Evolutionary conservation across 352 stramenopile genomes (phyloP).

Genomic region (Phytophthora podocarpi): DNA sequence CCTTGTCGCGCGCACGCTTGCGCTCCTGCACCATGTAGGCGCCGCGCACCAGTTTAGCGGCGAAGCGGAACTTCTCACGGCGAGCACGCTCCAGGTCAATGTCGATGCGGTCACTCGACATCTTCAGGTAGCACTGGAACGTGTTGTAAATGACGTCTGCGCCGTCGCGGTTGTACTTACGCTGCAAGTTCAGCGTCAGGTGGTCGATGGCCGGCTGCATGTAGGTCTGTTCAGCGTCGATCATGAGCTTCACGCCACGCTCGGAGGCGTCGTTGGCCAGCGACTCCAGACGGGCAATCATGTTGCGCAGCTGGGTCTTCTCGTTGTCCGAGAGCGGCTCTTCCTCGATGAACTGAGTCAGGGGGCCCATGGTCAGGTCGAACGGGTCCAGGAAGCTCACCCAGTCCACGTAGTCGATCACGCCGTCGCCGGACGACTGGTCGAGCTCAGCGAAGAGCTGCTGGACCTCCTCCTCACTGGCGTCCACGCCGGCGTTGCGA

Average conservation of each 20-base stretch:
- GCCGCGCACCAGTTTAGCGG: slow-evolving; percentile 97
- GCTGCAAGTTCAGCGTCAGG: slow-evolving; percentile 85
- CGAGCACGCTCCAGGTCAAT: slow-evolving; percentile 93
- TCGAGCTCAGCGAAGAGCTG: slow-evolving; percentile 74
- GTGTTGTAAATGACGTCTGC: slow-evolving; percentile 96
- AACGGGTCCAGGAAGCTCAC: slow-evolving; percentile 92
- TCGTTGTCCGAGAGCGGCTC: slow-evolving; percentile 83
- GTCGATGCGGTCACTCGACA: slow-evolving; percentile 86
- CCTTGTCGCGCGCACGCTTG: slow-evolving; percentile 85
- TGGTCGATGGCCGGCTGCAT: slow-evolving; percentile 98
- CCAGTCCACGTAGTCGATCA: slow-evolving; percentile 96
- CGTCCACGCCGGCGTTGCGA: slow-evolving; percentile 65
- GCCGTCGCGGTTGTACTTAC: slow-evolving; percentile 90
- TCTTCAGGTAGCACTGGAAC: slow-evolving; percentile 99
- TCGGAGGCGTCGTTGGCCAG: slow-evolving; percentile 75
- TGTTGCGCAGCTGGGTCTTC: slow-evolving; percentile 91
- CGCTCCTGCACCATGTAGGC: slow-evolving; percentile 98
- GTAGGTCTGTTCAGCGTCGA: slow-evolving; percentile 98
- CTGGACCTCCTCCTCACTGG: slow-evolving; percentile 67
- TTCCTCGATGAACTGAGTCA: slow-evolving; percentile 88
- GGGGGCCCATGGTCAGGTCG: slow-evolving; percentile 87
- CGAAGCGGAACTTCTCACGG: slow-evolving; percentile 93
- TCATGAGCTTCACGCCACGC: slow-evolving; percentile 93
- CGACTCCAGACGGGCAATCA: slow-evolving; percentile 86
- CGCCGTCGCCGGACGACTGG: slow-evolving; percentile 61